These are phyloP conservation scores for Boletus bicolor DNA, from an alignment of 768 basidiomycete genomes.

Conservation along the genomic window DNA sequence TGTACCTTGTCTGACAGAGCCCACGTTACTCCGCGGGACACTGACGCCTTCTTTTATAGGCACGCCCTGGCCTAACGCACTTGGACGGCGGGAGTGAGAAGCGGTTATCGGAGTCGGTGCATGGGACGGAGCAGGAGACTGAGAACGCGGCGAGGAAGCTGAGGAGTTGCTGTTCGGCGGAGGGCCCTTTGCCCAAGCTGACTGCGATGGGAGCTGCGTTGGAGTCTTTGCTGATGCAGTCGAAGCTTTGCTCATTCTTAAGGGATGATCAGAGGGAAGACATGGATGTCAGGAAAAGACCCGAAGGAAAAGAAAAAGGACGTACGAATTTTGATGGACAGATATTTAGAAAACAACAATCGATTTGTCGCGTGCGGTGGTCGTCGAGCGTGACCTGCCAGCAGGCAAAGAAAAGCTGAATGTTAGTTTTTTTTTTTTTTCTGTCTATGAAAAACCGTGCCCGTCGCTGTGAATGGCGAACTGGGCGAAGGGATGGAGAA, in stretches of 20 bases:
- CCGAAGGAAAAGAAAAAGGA: constrained; percentile 19
- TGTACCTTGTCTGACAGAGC: constrained; percentile 65
- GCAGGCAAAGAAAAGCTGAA: constrained; percentile 73
- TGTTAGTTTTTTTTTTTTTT: constrained; percentile 30
- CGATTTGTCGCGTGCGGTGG: constrained; percentile 66
- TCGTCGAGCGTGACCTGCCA: constrained; percentile 90
- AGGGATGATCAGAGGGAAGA: constrained; percentile 4
- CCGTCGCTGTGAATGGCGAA: constrained; percentile 39
- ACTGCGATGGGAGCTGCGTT: constrained; percentile 71
- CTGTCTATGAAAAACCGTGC: constrained; percentile 38
- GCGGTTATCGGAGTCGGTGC: constrained; percentile 41
- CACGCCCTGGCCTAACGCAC: constrained; percentile 67
- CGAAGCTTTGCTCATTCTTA: constrained; percentile 93
- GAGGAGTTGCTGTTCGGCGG: constrained; percentile 54
- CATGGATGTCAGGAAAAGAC: neutral
- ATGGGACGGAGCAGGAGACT: constrained; percentile 67
- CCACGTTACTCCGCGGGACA: constrained; percentile 60
- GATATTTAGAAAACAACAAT: constrained; percentile 49
- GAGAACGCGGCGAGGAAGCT: constrained; percentile 65
- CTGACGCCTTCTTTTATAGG: constrained; percentile 78
- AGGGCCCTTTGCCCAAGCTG: constrained; percentile 90
- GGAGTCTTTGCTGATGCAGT: constrained; percentile 71
- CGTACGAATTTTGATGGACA: constrained; percentile 42
- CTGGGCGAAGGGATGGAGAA: constrained; percentile 23
- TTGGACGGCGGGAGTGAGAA: constrained; percentile 77